These are phyloP conservation scores for Candida ponderosae DNA, from an alignment of 805 yeast genomes.

Conservation along the genomic window DNA sequence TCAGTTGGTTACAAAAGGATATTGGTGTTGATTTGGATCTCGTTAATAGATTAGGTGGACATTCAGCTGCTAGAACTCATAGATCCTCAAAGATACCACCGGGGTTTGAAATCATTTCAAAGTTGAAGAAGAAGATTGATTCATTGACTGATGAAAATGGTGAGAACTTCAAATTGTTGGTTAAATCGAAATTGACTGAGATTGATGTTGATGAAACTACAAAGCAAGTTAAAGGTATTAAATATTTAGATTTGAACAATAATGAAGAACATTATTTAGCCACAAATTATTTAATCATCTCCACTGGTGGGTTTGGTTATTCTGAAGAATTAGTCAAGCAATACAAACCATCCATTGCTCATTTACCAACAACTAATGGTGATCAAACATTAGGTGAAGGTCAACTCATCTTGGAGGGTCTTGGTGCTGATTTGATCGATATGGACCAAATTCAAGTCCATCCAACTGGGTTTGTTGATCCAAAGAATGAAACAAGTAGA, in stretches of 20 bases:
- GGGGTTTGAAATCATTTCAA: conserved; percentile 48
- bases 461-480: conserved; percentile 54
- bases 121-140: conserved; percentile 31
- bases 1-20: conserved; percentile 63
- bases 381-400: conserved; percentile 54
- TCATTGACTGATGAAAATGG: conserved; percentile 20
- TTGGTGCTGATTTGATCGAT: conserved; percentile 43
- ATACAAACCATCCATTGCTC: conserved; percentile 37
- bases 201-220: conserved; percentile 20
- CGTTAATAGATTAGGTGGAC: conserved; percentile 78
- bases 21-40: conserved; percentile 56
- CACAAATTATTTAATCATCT: conserved; percentile 34
- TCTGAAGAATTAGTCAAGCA: conserved; percentile 29
- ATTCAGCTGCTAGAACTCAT: conserved; percentile 73
- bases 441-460: conserved; percentile 57
- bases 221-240: conserved; percentile 31
- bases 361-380: conserved; percentile 50
- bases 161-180: conserved; percentile 25
- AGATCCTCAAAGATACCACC: conserved; percentile 61
- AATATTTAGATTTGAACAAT: conserved; percentile 25
- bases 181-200: conserved; percentile 30
- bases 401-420: conserved; percentile 35
- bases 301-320: conserved; percentile 52
- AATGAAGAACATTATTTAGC: conserved; percentile 14
- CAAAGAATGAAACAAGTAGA: conserved; percentile 27